phyloP scores from a whole-genome alignment of 495 filamentous ascomycete genomes.

The Aspergillus olivimuriae region DNA sequence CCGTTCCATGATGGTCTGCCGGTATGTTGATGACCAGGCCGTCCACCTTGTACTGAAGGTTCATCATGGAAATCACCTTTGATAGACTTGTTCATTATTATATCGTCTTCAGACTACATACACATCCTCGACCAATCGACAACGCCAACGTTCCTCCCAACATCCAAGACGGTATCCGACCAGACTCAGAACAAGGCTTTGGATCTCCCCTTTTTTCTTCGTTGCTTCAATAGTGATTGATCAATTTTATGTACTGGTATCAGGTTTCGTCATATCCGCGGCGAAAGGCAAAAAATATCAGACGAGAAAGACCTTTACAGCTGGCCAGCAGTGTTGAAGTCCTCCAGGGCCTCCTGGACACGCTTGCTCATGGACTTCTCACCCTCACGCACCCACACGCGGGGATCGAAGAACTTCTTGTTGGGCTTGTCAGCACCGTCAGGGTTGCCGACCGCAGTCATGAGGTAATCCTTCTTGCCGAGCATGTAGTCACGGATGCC shows the following conservation, averaged over 20 bases:
- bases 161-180: background rate
- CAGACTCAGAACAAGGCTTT: background rate
- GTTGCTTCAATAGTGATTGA: slow-evolving; percentile 8
- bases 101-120: slow-evolving; percentile 7
- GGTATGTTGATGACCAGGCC: no score
- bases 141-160: background rate
- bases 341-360: slow-evolving; percentile 71
- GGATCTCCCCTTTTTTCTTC: background rate
- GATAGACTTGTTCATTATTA: slow-evolving; percentile 5
- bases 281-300: background rate
- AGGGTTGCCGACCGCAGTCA: slow-evolving; percentile 83
- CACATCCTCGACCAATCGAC: slow-evolving; percentile 10
- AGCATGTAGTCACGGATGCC: slow-evolving; percentile 92
- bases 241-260: slow-evolving; percentile 21
- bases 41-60: no score
- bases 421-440: slow-evolving; percentile 95
- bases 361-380: slow-evolving; percentile 93
- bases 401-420: slow-evolving; percentile 96
- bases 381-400: slow-evolving; percentile 75
- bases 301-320: slow-evolving; percentile 51
- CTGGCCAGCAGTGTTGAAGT: slow-evolving; percentile 86
- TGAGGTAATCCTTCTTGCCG: slow-evolving; percentile 91
- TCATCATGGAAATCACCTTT: no score
- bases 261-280: slow-evolving; percentile 14
- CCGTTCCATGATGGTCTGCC: no score